Evolutionary conservation across 345 rosid genomes (phyloP), one percentile per base, ranked within the genome.

Genomic region (Lagerstroemia speciosa): DNA sequence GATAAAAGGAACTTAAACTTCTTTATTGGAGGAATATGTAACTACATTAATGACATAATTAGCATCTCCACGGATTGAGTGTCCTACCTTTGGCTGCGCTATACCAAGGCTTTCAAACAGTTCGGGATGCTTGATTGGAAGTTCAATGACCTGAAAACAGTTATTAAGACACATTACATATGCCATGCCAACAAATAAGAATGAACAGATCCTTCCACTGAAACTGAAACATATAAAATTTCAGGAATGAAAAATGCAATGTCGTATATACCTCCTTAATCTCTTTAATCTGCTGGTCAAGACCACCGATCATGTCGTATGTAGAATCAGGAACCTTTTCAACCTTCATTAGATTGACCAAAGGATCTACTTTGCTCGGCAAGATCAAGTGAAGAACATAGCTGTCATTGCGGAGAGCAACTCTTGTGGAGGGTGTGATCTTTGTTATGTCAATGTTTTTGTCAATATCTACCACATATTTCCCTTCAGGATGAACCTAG

Each of bases 261-360:
- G n/a, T n/a, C n/a, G 14, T 9, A 41, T 41, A 67, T 57, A 91
- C 99, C 97, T 94, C 97, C 69, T 94, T 94, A n/a, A 94, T 94
- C 78, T 94, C 99, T 75, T 94, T 94, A 67, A 94, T 94, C 75
- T 94, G 97, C 68, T 94, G 97, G 79, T 92, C 98, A 76, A 94
- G 97, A 58, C 99, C 99, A 77, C 95, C 99, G n/a, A 94, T 94
- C 99, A 94, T 91, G 78, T 94, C 99, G 81, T 94, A 94, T 0
- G 99, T 94, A 69, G 99, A 94, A 81, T 94, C 99, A 62, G 95
- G 99, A 71, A 94, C 99, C 69, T 94, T 94, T 76, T 94, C 99
- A 69, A 94, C 99, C 78, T 94, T 94, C 99, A 94, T 94, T 32
- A 93, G 98, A 77, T 90, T 90, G 67, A 93, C 96, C 86, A 90